Base-by-base conservation (phyloP, 2,329 filamentous ascomycete genomes). In the Diaporthe ampelina region DNA sequence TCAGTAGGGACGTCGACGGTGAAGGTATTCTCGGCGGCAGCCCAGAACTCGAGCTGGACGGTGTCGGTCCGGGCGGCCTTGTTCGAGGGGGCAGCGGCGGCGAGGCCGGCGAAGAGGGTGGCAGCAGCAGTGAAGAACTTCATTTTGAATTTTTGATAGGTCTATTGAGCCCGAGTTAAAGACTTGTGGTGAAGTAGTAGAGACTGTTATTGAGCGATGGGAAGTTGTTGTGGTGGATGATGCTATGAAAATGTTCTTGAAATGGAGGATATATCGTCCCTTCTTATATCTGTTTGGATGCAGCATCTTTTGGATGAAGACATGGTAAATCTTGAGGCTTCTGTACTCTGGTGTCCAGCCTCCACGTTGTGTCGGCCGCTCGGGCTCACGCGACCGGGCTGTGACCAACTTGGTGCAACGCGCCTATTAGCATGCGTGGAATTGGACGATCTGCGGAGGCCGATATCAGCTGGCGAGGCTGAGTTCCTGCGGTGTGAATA, bases 31-130 rank as follows among this genome's bases (percentile, higher is more conserved):
- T 76, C 76, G 13, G 76, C 73, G 24, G 76, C 73, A 21, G 73
- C 75, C 75, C 75, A 76, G 76, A 70, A 77, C 6, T 58, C 68
- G 32, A 77, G 76, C 13, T 43, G 43, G 10, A 77, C 75, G 37
- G 19, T 65, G 43, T 52, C 50, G 43, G 70, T 65, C 10, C 71
- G 70, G 54, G 69, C 70, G 13, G 48, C 70, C 48, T 73, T 52
- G 58, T 40, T 50, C 8, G 45, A 65, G 13, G 76, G 75, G 10
- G 73, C 67, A 32, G 76, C 76, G 61, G 73, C 70, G 61, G 50
- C 71, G 48, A 77, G 74, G 73, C 74, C 73, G 24, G 74, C 76
- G 61, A 76, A 69, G 68, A 77, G 73, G 63, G 73, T 65, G 21
- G 76, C 68, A 43, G 61, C 45, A 32, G 72, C 69, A 52, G 52